Conservation (phyloP, 768 basidiomycete genomes). For the Lactarius quietus region DNA sequence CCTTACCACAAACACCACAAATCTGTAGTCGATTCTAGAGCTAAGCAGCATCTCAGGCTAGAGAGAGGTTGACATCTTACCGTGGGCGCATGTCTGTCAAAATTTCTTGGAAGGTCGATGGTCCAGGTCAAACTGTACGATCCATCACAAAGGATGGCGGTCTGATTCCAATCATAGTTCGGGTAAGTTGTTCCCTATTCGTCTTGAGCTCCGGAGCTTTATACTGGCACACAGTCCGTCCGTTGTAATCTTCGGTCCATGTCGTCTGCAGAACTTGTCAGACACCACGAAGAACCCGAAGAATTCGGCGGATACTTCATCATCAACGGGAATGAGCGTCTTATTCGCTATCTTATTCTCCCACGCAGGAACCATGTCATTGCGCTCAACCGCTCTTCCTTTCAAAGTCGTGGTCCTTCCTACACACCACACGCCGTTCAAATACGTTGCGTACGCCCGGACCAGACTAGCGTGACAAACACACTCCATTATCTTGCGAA, state of each 20-base stretch:
- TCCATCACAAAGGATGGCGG: conserved; percentile 82
- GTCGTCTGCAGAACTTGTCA: conserved; percentile 82
- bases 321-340: conserved; percentile 97
- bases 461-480: conserved; percentile 92
- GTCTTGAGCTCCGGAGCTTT: neutral
- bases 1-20: neutral
- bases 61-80: conserved; percentile 91
- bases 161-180: conserved; percentile 93
- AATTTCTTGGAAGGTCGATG: conserved; percentile 75
- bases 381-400: conserved; percentile 86
- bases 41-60: conserved; percentile 51
- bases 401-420: conserved; percentile 87
- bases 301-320: conserved; percentile 99
- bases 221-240: conserved; percentile 55
- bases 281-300: conserved; percentile 92
- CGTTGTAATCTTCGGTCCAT: conserved; percentile 88
- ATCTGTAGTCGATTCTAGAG: neutral
- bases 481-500: conserved; percentile 97
- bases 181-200: conserved; percentile 53
- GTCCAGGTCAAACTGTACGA: conserved; percentile 60
- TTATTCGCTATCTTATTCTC: conserved; percentile 95
- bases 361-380: conserved; percentile 95
- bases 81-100: conserved; percentile 85
- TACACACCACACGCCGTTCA: conserved; percentile 94
- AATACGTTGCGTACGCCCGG: conserved; percentile 90